These are phyloP conservation scores for Elsinoe ampelina DNA, from an alignment of 2,329 filamentous ascomycete species.

Conservation along the genomic window DNA sequence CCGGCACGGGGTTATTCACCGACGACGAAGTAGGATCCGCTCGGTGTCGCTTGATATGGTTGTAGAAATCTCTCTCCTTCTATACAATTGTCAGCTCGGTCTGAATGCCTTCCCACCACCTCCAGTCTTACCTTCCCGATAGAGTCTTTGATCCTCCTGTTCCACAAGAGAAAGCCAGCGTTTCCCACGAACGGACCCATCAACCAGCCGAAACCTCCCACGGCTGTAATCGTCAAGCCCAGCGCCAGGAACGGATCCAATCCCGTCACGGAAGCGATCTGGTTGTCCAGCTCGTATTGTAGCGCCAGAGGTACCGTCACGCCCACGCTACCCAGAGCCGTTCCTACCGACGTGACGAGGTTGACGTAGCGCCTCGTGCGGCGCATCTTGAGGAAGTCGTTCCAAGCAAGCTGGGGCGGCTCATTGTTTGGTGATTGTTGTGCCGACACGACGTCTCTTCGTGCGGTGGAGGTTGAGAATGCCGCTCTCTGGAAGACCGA, in stretches of 20 bases:
- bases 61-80: constrained; percentile 93
- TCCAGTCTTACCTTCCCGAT: constrained; percentile 53
- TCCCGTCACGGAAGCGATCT: constrained; percentile 59
- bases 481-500: neutral
- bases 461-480: constrained; percentile 13
- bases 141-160: constrained; percentile 59
- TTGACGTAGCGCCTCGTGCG: constrained; percentile 77
- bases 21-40: constrained; percentile 86
- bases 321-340: constrained; percentile 53
- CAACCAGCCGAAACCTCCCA: constrained; percentile 78
- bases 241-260: constrained; percentile 82
- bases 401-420: constrained; percentile 52
- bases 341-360: constrained; percentile 63
- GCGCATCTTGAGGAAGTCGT: constrained; percentile 85
- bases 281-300: constrained; percentile 60
- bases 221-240: constrained; percentile 68
- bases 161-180: constrained; percentile 65
- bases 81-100: constrained; percentile 27
- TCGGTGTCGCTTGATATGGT: constrained; percentile 80
- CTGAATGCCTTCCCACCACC: neutral
- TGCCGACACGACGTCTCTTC: constrained; percentile 13
- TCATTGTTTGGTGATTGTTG: constrained; percentile 15
- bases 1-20: constrained; percentile 84
- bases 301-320: constrained; percentile 58
- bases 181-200: constrained; percentile 75